These are phyloP conservation scores for Durotheca rogersii DNA, from an alignment of 495 filamentous ascomycete species.

Conservation along the genomic window DNA sequence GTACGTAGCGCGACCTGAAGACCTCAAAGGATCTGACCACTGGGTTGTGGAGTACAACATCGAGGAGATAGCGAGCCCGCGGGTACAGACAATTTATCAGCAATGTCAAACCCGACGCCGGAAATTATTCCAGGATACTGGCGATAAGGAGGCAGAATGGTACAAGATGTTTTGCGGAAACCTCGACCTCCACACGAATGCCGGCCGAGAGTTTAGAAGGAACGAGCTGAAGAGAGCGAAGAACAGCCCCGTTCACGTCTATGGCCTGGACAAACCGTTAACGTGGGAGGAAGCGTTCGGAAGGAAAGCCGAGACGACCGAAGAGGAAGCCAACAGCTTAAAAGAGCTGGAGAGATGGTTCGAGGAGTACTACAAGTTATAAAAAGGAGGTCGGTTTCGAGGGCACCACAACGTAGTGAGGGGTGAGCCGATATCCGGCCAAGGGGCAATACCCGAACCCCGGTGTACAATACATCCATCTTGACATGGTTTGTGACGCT, in stretches of 20 bases:
- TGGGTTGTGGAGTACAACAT: conserved; percentile 82
- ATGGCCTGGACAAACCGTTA: conserved; percentile 28
- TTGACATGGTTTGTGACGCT: background rate
- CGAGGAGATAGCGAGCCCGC: conserved; percentile 48
- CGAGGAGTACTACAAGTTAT: no score
- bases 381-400: no score
- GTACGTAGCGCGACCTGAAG: conserved; percentile 59
- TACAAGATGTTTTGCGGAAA: conserved; percentile 38
- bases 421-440: no score
- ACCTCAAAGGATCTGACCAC: conserved; percentile 36
- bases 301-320: background rate
- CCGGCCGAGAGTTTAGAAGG: conserved; percentile 33
- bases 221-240: conserved; percentile 19
- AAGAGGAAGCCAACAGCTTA: conserved; percentile 1
- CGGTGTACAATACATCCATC: background rate
- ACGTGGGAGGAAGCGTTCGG: conserved; percentile 36
- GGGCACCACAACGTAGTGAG: no score
- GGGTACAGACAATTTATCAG: conserved; percentile 52
- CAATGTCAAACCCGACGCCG: conserved; percentile 52
- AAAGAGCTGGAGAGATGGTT: no score
- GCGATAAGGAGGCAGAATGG: conserved; percentile 43
- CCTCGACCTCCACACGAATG: conserved; percentile 29
- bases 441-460: no score
- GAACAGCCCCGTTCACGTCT: conserved; percentile 34
- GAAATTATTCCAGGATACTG: conserved; percentile 35